Base-by-base conservation (phyloP, 352 stramenopile species). In the Phytophthora pluvialis region DNA sequence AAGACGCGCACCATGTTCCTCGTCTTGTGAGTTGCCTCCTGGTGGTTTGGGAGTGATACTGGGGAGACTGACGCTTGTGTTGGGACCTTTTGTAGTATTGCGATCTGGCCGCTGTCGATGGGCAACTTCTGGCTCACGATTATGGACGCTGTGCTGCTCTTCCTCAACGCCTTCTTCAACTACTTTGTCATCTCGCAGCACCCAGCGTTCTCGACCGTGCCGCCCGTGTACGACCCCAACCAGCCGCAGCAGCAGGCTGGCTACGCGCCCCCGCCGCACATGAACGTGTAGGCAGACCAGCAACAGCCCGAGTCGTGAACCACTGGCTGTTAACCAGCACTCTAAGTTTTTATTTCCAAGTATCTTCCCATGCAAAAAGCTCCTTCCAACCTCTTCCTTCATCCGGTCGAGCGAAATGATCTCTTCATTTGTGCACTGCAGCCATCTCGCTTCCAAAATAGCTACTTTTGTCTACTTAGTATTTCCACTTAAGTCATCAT, bases 81-180 rank as follows among this genome's bases (percentile, higher is more conserved):
- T 57, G 13, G 9, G n/a, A n/a, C n/a, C n/a, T n/a, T n/a, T 53
- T 53, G 25, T 28, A 94, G 87, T 59, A 95, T 95, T 55, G 88
- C 88, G 47, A 96, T 96, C 70, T 96, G 88, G 88, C 88, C 88
- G 57, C 69, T 96, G 32, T 96, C 88, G 3, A 94, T 96, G 88
- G 88, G 88, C 70, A 92, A 91, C 57, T 96, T 94, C 60, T 96
- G 88, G 88, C 72, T 96, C 42, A 96, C 88, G 55, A 94, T 94
- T 64, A 60, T 96, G 25, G 84, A 96, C 72, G 88, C 88, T n/a
- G 76, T 89, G 60, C 70, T 96, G 65, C 74, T 96, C 33, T 96
- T 96, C 65, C 60, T 93, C 55, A 96, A 96, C 60, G 88, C 88
- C 13, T 94, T 96, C 64, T 96, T 96, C 81, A 96, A 96, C 79